These are phyloP conservation scores for Ampelocalamus luodianensis DNA, from an alignment of 176 grass and related monocot genomes.

Conservation along the genomic window DNA sequence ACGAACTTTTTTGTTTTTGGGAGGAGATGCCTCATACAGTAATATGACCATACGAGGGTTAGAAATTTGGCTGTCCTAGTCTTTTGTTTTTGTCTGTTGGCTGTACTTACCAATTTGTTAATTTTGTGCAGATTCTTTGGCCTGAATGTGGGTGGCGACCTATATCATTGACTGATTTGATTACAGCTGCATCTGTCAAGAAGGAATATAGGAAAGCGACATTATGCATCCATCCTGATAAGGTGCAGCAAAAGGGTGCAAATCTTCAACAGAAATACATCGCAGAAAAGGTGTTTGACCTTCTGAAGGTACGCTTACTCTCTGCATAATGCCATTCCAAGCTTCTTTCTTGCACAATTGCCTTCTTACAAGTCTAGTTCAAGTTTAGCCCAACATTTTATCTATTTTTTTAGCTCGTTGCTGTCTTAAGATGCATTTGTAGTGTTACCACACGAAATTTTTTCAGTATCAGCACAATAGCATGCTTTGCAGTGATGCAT, in stretches of 20 bases:
- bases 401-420: no score
- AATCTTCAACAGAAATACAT: slow-evolving; percentile 69
- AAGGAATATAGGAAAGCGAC: slow-evolving; percentile 67
- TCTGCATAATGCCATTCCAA: no score
- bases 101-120: slow-evolving; percentile 6
- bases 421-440: background rate
- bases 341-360: no score
- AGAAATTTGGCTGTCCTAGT: no score
- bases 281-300: slow-evolving; percentile 67
- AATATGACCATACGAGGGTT: no score
- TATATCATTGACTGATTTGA: slow-evolving; percentile 63
- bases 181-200: slow-evolving; percentile 59
- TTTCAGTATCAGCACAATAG: background rate
- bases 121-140: slow-evolving; percentile 58
- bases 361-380: no score
- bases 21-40: no score
- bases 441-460: no score
- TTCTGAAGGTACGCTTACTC: no score
- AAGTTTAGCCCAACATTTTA: no score
- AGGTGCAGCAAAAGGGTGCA: slow-evolving; percentile 66
- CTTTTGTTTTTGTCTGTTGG: no score
- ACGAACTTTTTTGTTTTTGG: no score
- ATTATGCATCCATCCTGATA: slow-evolving; percentile 71
- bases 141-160: slow-evolving; percentile 66
- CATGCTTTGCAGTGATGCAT: background rate